phyloP scores from a whole-genome alignment of 306 rosid species.

The Citrullus mucosospermus region DNA sequence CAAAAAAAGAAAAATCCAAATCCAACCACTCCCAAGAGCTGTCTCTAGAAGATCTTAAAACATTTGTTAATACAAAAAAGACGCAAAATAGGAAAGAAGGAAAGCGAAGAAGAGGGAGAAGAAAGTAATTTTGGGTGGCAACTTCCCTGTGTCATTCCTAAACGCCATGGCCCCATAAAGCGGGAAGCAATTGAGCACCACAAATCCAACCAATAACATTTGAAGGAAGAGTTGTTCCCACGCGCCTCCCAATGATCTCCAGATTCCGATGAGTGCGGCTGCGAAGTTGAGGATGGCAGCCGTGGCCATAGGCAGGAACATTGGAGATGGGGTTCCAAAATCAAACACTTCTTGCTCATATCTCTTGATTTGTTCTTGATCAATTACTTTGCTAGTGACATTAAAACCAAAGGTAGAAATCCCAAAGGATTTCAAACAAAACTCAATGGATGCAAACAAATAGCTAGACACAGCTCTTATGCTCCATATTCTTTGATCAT shows the following conservation, averaged over 20 bases:
- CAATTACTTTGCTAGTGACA: conserved; percentile 29
- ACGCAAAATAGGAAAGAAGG: background rate
- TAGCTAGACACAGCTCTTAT: conserved; percentile 16
- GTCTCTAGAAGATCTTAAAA: background rate
- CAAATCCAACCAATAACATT: conserved; percentile 19
- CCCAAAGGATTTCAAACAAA: conserved; percentile 6
- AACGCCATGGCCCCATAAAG: conserved; percentile 24
- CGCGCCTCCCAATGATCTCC: background rate
- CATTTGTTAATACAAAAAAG: background rate
- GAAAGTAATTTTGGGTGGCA: conserved; percentile 6
- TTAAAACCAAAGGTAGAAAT: conserved; percentile 17
- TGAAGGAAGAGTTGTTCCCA: conserved; percentile 14
- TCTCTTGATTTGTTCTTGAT: conserved; percentile 26
- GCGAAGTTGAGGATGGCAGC: conserved; percentile 14
- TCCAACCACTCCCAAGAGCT: too few species aligned
- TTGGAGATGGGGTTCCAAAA: conserved; percentile 26
- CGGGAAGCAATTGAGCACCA: conserved; percentile 10
- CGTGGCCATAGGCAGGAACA: background rate
- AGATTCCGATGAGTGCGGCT: background rate
- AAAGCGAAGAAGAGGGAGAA: background rate
- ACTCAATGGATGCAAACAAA: conserved; percentile 20
- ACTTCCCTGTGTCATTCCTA: conserved; percentile 18
- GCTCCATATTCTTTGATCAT: conserved; percentile 41
- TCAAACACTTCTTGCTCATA: conserved; percentile 20
- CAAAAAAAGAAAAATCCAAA: too few species aligned